Evolutionary conservation across 2,329 filamentous ascomycete genomes (phyloP), one percentile per base, ranked within the genome.

Genomic region (Epichloe hybrida): DNA sequence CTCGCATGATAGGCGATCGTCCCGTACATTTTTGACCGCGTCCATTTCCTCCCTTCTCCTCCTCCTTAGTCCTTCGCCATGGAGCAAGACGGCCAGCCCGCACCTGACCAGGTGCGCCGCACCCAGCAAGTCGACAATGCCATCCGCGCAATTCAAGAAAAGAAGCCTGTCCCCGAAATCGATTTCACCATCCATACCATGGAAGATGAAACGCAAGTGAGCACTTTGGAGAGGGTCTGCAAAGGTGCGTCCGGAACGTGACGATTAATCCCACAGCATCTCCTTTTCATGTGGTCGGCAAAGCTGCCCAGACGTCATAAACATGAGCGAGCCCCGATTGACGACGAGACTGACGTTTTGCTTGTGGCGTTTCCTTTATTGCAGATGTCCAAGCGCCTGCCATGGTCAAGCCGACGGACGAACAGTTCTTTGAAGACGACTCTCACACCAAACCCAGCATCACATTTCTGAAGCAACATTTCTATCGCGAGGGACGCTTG

Each of bases 181-280:
- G 93, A 98, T 74, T 98, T 98, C 69, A 94, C 88, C 51, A 82
- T 98, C 64, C 93, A 98, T 70, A 93, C 86, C 55, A 96, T 97
- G 91, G 93, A 98, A 69, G 93, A 98, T 75, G 88, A 88, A 64
- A 83, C 80, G 50, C 88, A 95, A 73, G 93, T 98, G 66, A 97
- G 81, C 80, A 98, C 93, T 55, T 72, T 86, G 66, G 93, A 98
- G 72, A 81, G 93, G 67, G 93, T 98, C 55, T 95, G 91, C 78
- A 98, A 97, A 89, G 93, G 93, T 97, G 80, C 56, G 69, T 65
- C 44, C 37, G 20, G n/a, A 31, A 4, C 23, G 17, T 23, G 9
- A 37, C 36, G 20, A 42, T 38, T 31, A 3, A 13, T 38, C 36
- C 34, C n/a, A 23, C 12, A 39, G 12, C 6, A 2, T 34, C 21